Evolutionary conservation across 2,329 filamentous ascomycete species (phyloP).

Genomic region (Aureobasidium subglaciale): DNA sequence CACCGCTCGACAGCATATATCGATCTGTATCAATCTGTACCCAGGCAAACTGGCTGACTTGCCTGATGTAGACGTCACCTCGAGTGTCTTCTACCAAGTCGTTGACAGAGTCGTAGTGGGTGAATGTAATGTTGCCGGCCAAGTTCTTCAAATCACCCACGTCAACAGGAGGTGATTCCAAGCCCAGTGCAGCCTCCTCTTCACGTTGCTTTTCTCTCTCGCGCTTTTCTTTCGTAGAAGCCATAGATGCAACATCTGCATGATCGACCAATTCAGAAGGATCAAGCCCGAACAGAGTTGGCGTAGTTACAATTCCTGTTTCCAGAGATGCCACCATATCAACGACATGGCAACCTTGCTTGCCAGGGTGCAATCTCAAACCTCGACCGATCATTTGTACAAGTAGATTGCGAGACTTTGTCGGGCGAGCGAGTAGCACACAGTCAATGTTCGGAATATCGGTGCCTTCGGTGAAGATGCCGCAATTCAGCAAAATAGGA

Average conservation of each 20-base stretch:
- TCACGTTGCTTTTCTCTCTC: slow-evolving; percentile 36
- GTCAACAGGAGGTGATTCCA: not conserved
- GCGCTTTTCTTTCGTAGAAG: slow-evolving; percentile 45
- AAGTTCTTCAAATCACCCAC: slow-evolving; percentile 8
- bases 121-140: slow-evolving; percentile 61
- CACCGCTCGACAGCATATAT: slow-evolving; percentile 61
- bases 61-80: slow-evolving; percentile 69
- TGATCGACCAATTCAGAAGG: slow-evolving; percentile 67
- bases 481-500: slow-evolving; percentile 87
- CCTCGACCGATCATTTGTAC: slow-evolving; percentile 97
- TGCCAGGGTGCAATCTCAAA: slow-evolving; percentile 73
- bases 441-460: slow-evolving; percentile 98
- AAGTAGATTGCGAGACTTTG: slow-evolving; percentile 83
- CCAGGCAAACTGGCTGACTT: slow-evolving; percentile 72
- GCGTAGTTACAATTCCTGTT: slow-evolving; percentile 80
- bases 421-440: slow-evolving; percentile 78
- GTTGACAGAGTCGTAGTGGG: slow-evolving; percentile 85
- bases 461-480: slow-evolving; percentile 93
- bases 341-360: slow-evolving; percentile 86
- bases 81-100: slow-evolving; percentile 80
- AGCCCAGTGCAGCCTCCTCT: slow-evolving; percentile 22
- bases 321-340: slow-evolving; percentile 87
- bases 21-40: slow-evolving; percentile 63
- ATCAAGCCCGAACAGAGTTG: slow-evolving; percentile 88
- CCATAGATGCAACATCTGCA: slow-evolving; percentile 58